Evolutionary conservation across 345 rosid species (phyloP).

Genomic region (Dimocarpus longan): DNA sequence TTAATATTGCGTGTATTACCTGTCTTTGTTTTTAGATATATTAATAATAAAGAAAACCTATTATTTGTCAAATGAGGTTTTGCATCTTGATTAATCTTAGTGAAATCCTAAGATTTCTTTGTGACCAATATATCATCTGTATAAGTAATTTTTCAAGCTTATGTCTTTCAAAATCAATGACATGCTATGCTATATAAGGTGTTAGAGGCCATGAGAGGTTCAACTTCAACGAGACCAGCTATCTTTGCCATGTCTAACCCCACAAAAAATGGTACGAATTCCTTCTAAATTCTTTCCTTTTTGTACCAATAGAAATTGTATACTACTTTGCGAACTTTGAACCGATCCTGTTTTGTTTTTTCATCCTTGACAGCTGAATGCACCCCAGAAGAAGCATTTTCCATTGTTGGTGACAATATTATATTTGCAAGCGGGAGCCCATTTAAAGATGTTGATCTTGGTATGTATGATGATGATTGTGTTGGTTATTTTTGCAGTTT

Average conservation of each 20-base stretch:
- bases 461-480: slow-evolving; percentile 42
- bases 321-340: neutral
- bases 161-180: slow-evolving; percentile 14
- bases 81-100: neutral
- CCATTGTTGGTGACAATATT: slow-evolving; percentile 82
- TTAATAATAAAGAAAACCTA: neutral
- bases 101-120: neutral
- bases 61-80: neutral
- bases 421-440: slow-evolving; percentile 99
- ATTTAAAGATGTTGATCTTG: slow-evolving; percentile 80
- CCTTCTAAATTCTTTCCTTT: neutral
- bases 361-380: slow-evolving; percentile 71
- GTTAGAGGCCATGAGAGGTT: slow-evolving; percentile 89
- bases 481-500: slow-evolving; percentile 13
- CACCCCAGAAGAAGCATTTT: slow-evolving; percentile 93
- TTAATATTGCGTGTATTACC: neutral
- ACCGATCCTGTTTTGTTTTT: neutral
- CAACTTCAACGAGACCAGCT: slow-evolving; percentile 96
- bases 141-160: neutral
- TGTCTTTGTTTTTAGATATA: neutral
- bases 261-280: slow-evolving; percentile 72
- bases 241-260: slow-evolving; percentile 99
- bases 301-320: neutral
- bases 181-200: slow-evolving; percentile 54
- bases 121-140: neutral